Base-by-base conservation (phyloP, 2,329 filamentous ascomycete species). In the Diaporthe eres region DNA sequence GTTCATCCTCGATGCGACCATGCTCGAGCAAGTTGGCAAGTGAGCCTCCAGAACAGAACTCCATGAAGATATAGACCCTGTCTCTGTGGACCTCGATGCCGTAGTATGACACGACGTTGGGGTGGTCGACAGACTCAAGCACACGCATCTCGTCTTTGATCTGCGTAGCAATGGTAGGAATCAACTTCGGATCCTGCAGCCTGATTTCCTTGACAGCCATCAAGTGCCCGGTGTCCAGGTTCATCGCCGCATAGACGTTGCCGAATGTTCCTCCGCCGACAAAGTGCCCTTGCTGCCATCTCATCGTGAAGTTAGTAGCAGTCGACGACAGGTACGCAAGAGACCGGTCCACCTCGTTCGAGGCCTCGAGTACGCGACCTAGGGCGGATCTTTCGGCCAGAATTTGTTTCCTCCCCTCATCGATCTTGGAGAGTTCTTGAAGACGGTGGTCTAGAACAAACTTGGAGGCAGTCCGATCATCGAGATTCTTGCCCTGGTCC, bases 41-140 rank as follows among this genome's bases (percentile, higher is more conserved):
- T 22, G 96, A 98, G 28, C 97, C 97, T 71, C 97, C 96, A 6
- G 95, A 97, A 84, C 97, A 99, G 85, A 98, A 98, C 84, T 99
- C 97, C 97, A 99, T 99, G 83, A 99, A 99, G 79, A 99, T 98
- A 85, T 98, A 99, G n/a, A 99, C 97, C 82, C 98, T 97, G 88
- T 99, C 97, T 78, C 97, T 92, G 85, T 99, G 97, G 3, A 98
- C 97, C 84, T 99, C 97, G 81, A 99, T 98, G 75, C 97, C 97
- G 82, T 97, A 97, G 85, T 99, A 99, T 13, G 95, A 96, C 31
- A 99, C 97, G 77, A 99, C 95, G 82, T 99, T 99, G 31, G 97
- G 97, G 82, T 99, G 97, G 81, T 99, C 96, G 61, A 99, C 90
- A 1, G 98, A 94, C 84, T 98, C 96, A 67, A 99, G 87, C 7